Base-by-base conservation (phyloP, 2,329 filamentous ascomycete genomes). In the Colletotrichum karsti region DNA sequence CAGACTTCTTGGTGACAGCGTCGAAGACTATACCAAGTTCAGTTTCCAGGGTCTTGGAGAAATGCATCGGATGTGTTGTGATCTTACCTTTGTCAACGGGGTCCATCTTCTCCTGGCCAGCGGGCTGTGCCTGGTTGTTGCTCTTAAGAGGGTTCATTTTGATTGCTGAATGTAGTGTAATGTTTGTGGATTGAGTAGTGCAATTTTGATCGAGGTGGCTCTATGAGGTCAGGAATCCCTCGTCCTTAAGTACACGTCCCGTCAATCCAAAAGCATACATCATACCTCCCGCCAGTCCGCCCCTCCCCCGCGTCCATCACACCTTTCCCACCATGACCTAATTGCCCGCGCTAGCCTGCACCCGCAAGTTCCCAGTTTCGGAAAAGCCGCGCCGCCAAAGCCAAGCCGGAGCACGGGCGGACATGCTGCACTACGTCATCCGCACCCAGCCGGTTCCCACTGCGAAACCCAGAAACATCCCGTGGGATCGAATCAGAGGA, bases 11-110 rank as follows among this genome's bases (percentile, higher is more conserved):
- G 70, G 75, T 68, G 24, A 37, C 73, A 56, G 72, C 70, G 50
- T 68, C 71, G 41, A 80, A 76, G 28, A 73, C 79, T 81, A 12
- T 8, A 1, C 30, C n/a, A n/a, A n/a, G n/a, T n/a, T n/a, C n/a
- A n/a, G n/a, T n/a, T n/a, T n/a, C n/a, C n/a, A n/a, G n/a, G n/a
- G n/a, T n/a, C n/a, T n/a, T n/a, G n/a, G n/a, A n/a, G n/a, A n/a
- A n/a, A n/a, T n/a, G n/a, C n/a, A n/a, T n/a, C n/a, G n/a, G n/a
- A n/a, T n/a, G n/a, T n/a, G n/a, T n/a, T n/a, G n/a, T n/a, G n/a
- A n/a, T n/a, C 72, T 22, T 67, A 82, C 80, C 78, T 76, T 81
- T 82, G 72, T 82, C 80, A 2, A 76, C 71, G 66, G 80, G 80
- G 70, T 83, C 81, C 30, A 76, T 13, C 73, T 77, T 70, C 7